Evolutionary conservation across 2,329 filamentous ascomycete genomes (phyloP), one percentile per base, ranked within the genome.

Genomic region (Aspergillus sp.): DNA sequence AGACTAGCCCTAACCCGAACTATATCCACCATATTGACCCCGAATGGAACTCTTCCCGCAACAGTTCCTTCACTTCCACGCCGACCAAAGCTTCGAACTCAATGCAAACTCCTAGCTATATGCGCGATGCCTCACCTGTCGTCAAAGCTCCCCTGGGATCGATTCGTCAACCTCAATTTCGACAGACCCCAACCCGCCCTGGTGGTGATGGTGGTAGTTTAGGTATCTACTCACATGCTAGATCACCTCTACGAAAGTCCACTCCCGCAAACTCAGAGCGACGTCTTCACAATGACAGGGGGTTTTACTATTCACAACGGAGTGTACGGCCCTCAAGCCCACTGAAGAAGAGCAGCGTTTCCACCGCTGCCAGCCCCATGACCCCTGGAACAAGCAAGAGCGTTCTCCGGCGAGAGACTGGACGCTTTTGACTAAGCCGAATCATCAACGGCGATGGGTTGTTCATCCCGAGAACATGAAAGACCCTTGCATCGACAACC

Each of bases 211-310:
- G 92, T 17, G 92, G 93, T 2, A 94, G 85, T 72, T 81, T 97
- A 54, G 93, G 93, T 15, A 84, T 96, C 1, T 93, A 89, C 75
- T 89, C 85, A 6, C 92, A 96, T 74, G 88, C 88, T 6, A 90
- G 89, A 46, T 96, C 92, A 11, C 94, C 94, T 0, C 77, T 98
- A 13, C 90, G 92, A 70, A 97, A 96, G 74, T 84, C 91, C 2
- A 87, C 82, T 69, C 91, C 80, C 77, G 86, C 77, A 76, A 91
- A 82, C 55, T 74, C 81, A 54, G 75, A 80, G 19, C 72, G 71
- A 19, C 72, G 73, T 60, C 66, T 72, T 60, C 80, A 82, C 68
- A 77, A 71, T 67, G 75, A 72, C 54, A 77, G 72, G 1, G 76
- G 77, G 49, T 71, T 75, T 51, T 72, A 73, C 23, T 73, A 76